Conservation (phyloP, 805 yeast species). For the Starmerella bombicola region DNA sequence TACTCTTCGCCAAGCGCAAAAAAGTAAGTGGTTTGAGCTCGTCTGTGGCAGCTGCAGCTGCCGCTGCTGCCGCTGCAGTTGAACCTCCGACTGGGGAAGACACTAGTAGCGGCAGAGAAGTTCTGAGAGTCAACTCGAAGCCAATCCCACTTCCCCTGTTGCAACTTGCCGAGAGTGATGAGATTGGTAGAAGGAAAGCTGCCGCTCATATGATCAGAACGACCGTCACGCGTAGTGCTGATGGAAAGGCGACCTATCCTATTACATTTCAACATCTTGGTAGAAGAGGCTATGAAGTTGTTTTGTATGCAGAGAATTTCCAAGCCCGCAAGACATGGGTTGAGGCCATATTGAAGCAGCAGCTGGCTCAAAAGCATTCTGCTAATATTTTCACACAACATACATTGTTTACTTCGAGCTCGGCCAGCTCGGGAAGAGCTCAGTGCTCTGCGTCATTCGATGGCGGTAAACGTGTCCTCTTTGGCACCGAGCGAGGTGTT, state of each 20-base stretch:
- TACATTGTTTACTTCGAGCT: conserved; percentile 33
- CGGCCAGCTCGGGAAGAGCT: conserved; percentile 8
- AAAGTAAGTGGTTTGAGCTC: conserved; percentile 48
- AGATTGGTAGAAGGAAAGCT: conserved; percentile 39
- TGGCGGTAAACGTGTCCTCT: conserved; percentile 80
- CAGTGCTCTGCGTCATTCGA: conserved; percentile 65
- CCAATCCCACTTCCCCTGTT: conserved; percentile 73
- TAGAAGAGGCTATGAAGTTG: conserved; percentile 36
- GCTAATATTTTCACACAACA: conserved; percentile 71
- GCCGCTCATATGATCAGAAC: conserved; percentile 22
- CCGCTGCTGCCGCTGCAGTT: conserved; percentile 20
- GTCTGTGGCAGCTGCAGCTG: conserved; percentile 19
- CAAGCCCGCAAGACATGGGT: conserved; percentile 65
- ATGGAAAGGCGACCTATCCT: conserved; percentile 30
- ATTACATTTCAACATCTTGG: conserved; percentile 40
- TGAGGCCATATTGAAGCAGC: conserved; percentile 71
- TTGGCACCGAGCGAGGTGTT: conserved; percentile 86
- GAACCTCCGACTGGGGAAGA: conserved; percentile 19
- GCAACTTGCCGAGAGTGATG: conserved; percentile 65
- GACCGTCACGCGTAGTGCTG: conserved; percentile 18
- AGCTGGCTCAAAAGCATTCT: conserved; percentile 52
- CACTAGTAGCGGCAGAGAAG: conserved; percentile 43
- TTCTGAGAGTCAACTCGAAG: conserved; percentile 77
- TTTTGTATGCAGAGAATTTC: conserved; percentile 32
- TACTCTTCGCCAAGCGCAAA: conserved; percentile 75